Evolutionary conservation across 1,284 basidiomycete species (phyloP).

Genomic region (Papiliotrema laurentii): DNA sequence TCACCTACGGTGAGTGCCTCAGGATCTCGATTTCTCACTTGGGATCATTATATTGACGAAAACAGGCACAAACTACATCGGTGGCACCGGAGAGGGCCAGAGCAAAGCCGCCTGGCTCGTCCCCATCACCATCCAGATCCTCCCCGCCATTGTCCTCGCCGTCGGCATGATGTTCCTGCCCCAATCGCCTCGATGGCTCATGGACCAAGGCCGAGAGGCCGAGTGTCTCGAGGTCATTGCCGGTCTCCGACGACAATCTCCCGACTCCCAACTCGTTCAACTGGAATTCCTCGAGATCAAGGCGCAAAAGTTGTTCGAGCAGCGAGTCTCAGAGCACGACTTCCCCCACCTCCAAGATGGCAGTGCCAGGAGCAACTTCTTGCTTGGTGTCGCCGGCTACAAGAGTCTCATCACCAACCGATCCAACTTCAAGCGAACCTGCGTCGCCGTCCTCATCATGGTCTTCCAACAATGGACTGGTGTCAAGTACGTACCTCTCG

Average conservation of each 20-base stretch:
- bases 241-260: slow-evolving; percentile 55
- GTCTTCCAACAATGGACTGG: slow-evolving; percentile 35
- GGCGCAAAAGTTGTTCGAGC: slow-evolving; percentile 60
- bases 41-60: neutral
- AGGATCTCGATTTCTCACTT: neutral
- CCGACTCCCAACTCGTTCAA: slow-evolving; percentile 61
- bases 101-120: slow-evolving; percentile 48
- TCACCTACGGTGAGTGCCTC: slow-evolving; percentile 51
- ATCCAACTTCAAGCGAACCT: slow-evolving; percentile 35
- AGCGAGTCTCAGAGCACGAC: slow-evolving; percentile 25
- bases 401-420: slow-evolving; percentile 1
- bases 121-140: slow-evolving; percentile 65
- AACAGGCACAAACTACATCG: slow-evolving; percentile 54
- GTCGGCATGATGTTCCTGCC: slow-evolving; percentile 44
- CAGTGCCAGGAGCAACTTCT: slow-evolving; percentile 1
- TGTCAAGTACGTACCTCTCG: neutral
- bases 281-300: slow-evolving; percentile 76
- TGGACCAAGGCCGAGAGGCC: slow-evolving; percentile 60
- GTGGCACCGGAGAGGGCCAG: slow-evolving; percentile 43
- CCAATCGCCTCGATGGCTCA: slow-evolving; percentile 57
- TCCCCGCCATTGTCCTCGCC: slow-evolving; percentile 48
- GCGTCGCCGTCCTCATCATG: slow-evolving; percentile 36
- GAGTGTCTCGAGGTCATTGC: slow-evolving; percentile 57
- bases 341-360: slow-evolving; percentile 3
- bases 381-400: slow-evolving; percentile 1